Conservation (phyloP, 2,329 filamentous ascomycete species). For the Colletotrichum gloeosporioides region DNA sequence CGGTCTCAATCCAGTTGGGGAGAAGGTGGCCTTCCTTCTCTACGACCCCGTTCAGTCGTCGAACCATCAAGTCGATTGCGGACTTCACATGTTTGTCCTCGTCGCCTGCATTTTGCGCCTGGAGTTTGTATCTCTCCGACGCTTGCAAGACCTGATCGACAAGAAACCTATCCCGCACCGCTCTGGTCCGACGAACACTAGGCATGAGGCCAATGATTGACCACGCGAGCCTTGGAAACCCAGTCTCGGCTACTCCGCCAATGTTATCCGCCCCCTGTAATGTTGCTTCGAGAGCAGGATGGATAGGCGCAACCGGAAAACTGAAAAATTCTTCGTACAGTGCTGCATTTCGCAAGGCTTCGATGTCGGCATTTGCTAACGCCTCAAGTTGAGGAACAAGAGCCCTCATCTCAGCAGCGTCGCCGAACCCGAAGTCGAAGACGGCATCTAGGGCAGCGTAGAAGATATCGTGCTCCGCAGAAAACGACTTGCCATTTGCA, state of each 20-base stretch:
- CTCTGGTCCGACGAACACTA: background rate
- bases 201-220: background rate
- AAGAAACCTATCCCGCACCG: background rate
- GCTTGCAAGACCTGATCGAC: background rate
- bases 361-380: background rate
- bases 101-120: background rate
- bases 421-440: constrained; percentile 35
- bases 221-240: background rate
- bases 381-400: background rate
- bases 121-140: background rate
- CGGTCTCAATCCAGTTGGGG: background rate
- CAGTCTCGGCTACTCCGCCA: background rate
- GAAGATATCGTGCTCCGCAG: constrained; percentile 34
- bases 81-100: background rate
- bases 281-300: background rate
- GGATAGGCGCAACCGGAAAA: background rate
- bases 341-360: background rate
- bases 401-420: background rate
- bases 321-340: background rate
- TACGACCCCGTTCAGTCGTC: constrained; percentile 30
- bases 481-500: constrained; percentile 34
- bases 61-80: constrained; percentile 37
- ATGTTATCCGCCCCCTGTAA: background rate
- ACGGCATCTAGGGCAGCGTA: constrained; percentile 39
- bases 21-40: background rate